Conservation (phyloP, 805 yeast species). For the Lipomyces sp. region DNA sequence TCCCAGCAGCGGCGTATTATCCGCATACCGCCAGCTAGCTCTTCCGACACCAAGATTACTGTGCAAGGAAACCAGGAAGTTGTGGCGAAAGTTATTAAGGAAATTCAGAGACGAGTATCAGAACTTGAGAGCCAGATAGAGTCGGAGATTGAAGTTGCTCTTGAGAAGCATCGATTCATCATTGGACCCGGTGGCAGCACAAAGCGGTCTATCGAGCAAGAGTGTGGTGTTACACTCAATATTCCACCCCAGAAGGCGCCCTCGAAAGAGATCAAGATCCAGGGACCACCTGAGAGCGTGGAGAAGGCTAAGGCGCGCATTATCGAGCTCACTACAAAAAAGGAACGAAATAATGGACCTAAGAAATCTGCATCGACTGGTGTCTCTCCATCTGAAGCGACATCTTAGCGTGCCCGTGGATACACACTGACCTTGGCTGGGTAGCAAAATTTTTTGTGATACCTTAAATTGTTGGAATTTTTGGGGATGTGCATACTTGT, state of each 20-base stretch:
- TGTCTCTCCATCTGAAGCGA: background rate
- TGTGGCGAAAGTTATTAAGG: slow-evolving; percentile 68
- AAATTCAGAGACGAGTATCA: slow-evolving; percentile 54
- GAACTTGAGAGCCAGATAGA: slow-evolving; percentile 57
- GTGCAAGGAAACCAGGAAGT: slow-evolving; percentile 76
- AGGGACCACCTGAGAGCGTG: slow-evolving; percentile 28
- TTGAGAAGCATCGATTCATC: slow-evolving; percentile 60
- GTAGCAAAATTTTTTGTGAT: background rate
- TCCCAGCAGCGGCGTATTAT: slow-evolving; percentile 59
- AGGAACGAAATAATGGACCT: slow-evolving; percentile 13
- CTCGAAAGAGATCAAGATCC: slow-evolving; percentile 19
- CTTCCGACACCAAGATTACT: slow-evolving; percentile 54
- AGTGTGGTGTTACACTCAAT: slow-evolving; percentile 61
- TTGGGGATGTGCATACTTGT: background rate
- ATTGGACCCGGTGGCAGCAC: slow-evolving; percentile 80
- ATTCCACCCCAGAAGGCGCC: slow-evolving; percentile 53
- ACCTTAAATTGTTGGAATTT: background rate
- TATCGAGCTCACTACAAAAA: slow-evolving; percentile 23
- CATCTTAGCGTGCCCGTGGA: background rate
- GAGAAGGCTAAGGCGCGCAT: slow-evolving; percentile 32
- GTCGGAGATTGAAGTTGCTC: slow-evolving; percentile 59
- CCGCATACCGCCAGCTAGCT: slow-evolving; percentile 71
- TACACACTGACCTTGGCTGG: background rate
- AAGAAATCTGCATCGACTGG: slow-evolving; percentile 9
- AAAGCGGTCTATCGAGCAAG: slow-evolving; percentile 63